Base-by-base conservation (phyloP, 2,329 filamentous ascomycete genomes). In the Catunica adiposa region DNA sequence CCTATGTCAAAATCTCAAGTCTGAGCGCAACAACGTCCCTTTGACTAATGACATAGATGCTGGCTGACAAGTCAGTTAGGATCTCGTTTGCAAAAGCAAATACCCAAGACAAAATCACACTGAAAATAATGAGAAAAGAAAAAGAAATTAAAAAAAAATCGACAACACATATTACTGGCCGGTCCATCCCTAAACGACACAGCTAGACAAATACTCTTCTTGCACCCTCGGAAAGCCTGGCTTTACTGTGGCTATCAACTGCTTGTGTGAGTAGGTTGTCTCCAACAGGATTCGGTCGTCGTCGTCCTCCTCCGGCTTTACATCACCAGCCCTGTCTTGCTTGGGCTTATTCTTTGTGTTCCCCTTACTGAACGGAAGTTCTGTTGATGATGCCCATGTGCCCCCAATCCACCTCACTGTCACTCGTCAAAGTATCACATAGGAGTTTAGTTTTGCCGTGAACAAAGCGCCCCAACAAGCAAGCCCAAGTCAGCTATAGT, bases 191-290 rank as follows among this genome's bases (percentile, higher is more conserved):
- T 11, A 44, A 44, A 44, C 40, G 40, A 22, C 15, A n/a, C 15
- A 44, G 40, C 40, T 44, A n/a, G n/a, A n/a, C n/a, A n/a, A 44
- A 44, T 44, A 15, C 5, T 34, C 29, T 11, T 34, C 29, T 44
- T 7, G 15, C n/a, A 22, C 40, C 3, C 15, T 17, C 40, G 5
- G 40, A n/a, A n/a, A n/a, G n/a, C 40, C 20, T 44, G 15, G 15
- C 15, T 44, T 44, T n/a, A 7, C 11, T 44, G 11, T 44, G 40
- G 34, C 22, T 25, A 31, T 34, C 48, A 5, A 14, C 7, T 51
- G 15, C 20, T 51, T 51, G 48, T 51, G 48, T 20, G 29, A 51
- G 48, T n/a, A n/a, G n/a, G n/a, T n/a, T n/a, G n/a, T 37, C 17
- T 51, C 48, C 48, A 25, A 34, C 15, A 17, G n/a, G 2, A 31